Percentiles rank a stretch among this genome's conserved stretches.
Conservation (phyloP, 345 rosid genomes). For the Melaleuca alternifolia region DNA sequence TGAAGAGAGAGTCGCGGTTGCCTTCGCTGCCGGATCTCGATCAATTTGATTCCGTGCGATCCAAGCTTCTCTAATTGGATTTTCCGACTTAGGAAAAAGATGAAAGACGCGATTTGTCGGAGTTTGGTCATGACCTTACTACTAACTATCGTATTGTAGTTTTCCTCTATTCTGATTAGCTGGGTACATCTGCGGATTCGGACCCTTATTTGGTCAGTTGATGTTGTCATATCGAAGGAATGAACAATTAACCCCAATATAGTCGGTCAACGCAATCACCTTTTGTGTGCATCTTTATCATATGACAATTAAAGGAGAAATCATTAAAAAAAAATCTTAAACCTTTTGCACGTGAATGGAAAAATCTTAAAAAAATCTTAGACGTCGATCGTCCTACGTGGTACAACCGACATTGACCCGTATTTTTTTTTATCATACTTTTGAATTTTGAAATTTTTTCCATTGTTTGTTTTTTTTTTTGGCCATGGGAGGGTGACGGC, state of each 20-base stretch:
- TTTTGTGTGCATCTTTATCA: background rate
- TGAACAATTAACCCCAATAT: background rate
- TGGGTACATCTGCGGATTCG: background rate
- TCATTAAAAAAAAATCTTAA: too few species aligned
- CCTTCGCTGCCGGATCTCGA: background rate
- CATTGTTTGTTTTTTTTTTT: too few species aligned
- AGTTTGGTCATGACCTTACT: background rate
- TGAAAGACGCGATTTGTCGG: background rate
- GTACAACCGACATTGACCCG: too few species aligned
- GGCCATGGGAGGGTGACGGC: too few species aligned
- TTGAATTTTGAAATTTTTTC: too few species aligned
- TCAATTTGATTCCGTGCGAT: background rate
- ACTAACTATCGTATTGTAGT: background rate
- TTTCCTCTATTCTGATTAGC: background rate
- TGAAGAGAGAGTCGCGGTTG: background rate
- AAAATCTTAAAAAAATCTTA: too few species aligned
- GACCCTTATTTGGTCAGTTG: too few species aligned
- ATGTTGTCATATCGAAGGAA: too few species aligned
- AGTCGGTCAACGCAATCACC: background rate
- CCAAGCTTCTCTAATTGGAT: background rate
- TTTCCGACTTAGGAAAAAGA: background rate
- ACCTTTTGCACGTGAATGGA: too few species aligned
- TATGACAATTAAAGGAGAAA: background rate
- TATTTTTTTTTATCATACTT: too few species aligned
- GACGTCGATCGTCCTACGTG: too few species aligned